These are phyloP conservation scores for Oligophagozyma castellii DNA, from an alignment of 1,139 yeast genomes.

Conservation along the genomic window DNA sequence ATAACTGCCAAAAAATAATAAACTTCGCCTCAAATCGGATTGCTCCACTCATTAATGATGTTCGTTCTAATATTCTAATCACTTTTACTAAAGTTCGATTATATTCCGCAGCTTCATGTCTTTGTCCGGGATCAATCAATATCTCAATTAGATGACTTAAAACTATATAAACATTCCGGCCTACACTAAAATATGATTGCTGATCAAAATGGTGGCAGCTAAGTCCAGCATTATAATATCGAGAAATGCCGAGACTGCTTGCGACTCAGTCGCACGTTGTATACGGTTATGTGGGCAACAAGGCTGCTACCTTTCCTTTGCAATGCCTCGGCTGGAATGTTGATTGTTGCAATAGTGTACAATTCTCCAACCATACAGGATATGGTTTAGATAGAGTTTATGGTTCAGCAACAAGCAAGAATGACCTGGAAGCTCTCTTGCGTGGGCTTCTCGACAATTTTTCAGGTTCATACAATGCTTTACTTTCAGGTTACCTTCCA, in stretches of 20 bases:
- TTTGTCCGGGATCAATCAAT: no score
- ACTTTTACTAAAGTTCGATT: no score
- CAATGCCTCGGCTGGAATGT: constrained; percentile 57
- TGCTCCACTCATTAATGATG: no score
- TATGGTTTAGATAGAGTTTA: constrained; percentile 33
- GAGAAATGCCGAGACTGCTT: constrained; percentile 15
- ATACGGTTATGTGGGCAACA: constrained; percentile 56
- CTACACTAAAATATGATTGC: no score
- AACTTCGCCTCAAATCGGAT: no score
- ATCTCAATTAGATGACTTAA: no score
- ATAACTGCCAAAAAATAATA: no score
- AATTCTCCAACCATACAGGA: constrained; percentile 58
- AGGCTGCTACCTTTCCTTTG: constrained; percentile 50
- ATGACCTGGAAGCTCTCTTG: constrained; percentile 22
- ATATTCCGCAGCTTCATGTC: no score
- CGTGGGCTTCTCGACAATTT: constrained; percentile 25
- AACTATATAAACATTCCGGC: no score
- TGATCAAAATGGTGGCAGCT: no score
- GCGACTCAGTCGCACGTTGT: constrained; percentile 53
- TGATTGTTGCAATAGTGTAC: constrained; percentile 49
- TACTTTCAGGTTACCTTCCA: constrained; percentile 51
- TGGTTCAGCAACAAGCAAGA: constrained; percentile 25
- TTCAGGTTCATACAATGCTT: constrained; percentile 30
- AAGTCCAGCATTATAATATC: no score
- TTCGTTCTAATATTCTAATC: no score